Evolutionary conservation across 345 rosid genomes (phyloP).

Genomic region (Eucalyptus globulus): DNA sequence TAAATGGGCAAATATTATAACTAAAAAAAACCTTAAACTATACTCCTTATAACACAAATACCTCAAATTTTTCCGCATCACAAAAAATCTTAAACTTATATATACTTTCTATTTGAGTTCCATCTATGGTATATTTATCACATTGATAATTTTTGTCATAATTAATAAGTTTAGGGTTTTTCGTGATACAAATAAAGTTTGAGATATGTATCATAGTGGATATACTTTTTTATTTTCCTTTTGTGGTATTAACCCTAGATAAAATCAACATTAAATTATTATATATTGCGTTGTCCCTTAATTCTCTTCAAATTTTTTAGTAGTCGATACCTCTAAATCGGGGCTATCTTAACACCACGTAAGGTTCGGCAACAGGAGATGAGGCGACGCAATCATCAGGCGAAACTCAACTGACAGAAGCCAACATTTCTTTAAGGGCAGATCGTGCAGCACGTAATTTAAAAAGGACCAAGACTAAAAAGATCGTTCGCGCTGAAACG

Average conservation of each 20-base stretch:
- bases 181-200: too few species aligned
- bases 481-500: not conserved
- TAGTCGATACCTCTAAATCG: not conserved
- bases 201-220: not conserved
- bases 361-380: not conserved
- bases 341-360: not conserved
- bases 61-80: not conserved
- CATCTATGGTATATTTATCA: not conserved
- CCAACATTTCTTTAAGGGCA: not conserved
- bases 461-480: not conserved
- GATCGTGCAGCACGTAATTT: not conserved
- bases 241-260: not conserved
- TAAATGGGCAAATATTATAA: not conserved
- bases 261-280: too few species aligned
- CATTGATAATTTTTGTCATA: too few species aligned
- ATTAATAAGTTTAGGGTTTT: not conserved
- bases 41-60: too few species aligned
- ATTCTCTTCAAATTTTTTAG: not conserved
- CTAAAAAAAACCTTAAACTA: too few species aligned
- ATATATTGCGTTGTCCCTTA: not conserved
- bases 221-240: not conserved
- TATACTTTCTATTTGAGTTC: not conserved
- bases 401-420: not conserved
- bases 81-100: not conserved
- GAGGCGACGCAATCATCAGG: not conserved